Conservation (phyloP, 2,329 filamentous ascomycete genomes). For the Ophiostoma sp. region DNA sequence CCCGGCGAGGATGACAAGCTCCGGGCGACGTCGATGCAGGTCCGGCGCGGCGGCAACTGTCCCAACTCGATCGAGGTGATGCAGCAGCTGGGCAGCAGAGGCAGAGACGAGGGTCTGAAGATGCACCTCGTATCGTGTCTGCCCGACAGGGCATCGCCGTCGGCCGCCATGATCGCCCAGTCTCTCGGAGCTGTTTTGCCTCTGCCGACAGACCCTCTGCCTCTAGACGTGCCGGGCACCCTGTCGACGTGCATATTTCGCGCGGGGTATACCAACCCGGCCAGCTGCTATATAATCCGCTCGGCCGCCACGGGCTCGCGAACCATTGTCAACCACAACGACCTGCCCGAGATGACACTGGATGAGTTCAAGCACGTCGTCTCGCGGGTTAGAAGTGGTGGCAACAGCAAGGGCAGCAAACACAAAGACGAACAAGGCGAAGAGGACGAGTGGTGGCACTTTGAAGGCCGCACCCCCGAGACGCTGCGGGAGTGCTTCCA, state of each 20-base stretch:
- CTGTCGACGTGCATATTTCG: constrained; percentile 53
- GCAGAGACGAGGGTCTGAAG: constrained; percentile 26
- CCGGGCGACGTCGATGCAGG: constrained; percentile 54
- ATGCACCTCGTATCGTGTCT: constrained; percentile 49
- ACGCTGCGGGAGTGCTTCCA: constrained; percentile 56
- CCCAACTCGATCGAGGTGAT: constrained; percentile 68
- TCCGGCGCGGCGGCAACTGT: constrained; percentile 66
- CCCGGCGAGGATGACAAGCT: constrained; percentile 68
- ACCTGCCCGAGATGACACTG: constrained; percentile 61
- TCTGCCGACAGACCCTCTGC: constrained; percentile 19
- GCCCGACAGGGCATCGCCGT: constrained; percentile 48
- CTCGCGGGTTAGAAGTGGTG: constrained; percentile 28
- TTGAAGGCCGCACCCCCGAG: constrained; percentile 64
- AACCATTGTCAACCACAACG: constrained; percentile 66
- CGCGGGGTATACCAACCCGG: constrained; percentile 48
- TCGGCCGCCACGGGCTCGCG: constrained; percentile 55
- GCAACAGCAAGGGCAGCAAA: constrained; percentile 31
- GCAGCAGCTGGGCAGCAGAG: constrained; percentile 50
- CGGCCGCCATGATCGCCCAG: constrained; percentile 45
- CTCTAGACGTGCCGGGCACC: constrained; percentile 41
- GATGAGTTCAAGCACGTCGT: constrained; percentile 48
- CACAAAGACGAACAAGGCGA: constrained; percentile 29
- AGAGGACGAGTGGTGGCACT: constrained; percentile 58
- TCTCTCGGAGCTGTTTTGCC: constrained; percentile 27
- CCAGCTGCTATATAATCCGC: constrained; percentile 65